phyloP scores from a whole-genome alignment of 768 basidiomycete species.

The Rhizopogon vulgaris region DNA sequence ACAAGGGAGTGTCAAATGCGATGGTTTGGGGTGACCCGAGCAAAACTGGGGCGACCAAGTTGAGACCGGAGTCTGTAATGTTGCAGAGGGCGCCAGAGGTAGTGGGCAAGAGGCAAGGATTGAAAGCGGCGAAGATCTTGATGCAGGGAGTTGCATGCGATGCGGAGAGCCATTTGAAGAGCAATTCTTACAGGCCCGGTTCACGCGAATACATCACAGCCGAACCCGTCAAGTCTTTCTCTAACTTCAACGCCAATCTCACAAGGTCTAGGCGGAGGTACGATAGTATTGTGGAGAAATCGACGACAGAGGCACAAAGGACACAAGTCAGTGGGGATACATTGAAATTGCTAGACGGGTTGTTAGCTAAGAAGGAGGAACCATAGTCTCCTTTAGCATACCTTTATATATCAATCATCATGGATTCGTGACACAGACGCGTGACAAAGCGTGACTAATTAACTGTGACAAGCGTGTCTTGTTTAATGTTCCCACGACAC shows the following conservation, averaged over 20 bases:
- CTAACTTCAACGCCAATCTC: not conserved
- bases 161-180: slow-evolving; percentile 23
- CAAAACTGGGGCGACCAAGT: slow-evolving; percentile 22
- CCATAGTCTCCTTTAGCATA: no score
- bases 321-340: no score
- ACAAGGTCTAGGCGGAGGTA: not conserved
- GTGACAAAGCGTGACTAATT: slow-evolving; percentile 16
- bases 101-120: slow-evolving; percentile 38
- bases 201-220: slow-evolving; percentile 40
- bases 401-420: no score
- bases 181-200: slow-evolving; percentile 46
- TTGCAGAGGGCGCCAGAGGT: slow-evolving; percentile 36
- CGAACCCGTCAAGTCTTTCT: slow-evolving; percentile 13
- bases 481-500: slow-evolving; percentile 22
- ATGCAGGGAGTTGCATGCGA: slow-evolving; percentile 26
- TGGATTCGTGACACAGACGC: slow-evolving; percentile 12
- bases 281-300: not conserved
- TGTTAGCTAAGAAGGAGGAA: not conserved
- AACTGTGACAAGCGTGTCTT: slow-evolving; percentile 14
- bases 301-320: not conserved
- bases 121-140: slow-evolving; percentile 30
- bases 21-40: slow-evolving; percentile 25
- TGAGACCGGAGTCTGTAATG: slow-evolving; percentile 21
- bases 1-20: slow-evolving; percentile 10
- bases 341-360: not conserved